Evolutionary conservation across 140 eudicot genomes (phyloP).

Genomic region (Cichorium intybus): DNA sequence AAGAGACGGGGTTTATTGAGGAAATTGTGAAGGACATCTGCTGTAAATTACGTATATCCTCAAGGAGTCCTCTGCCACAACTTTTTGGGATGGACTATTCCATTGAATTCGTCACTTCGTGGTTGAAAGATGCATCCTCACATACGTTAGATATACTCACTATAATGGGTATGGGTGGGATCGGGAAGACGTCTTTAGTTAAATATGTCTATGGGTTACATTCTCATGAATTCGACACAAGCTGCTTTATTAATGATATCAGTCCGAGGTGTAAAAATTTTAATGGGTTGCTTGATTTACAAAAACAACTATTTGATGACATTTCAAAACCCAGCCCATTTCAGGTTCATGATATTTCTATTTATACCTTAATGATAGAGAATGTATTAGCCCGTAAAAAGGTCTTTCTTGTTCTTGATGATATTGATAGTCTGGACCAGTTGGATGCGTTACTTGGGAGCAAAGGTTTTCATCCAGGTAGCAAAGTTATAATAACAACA

Average conservation of each 20-base stretch:
- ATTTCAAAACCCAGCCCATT: not conserved
- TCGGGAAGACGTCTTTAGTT: too few relatives aligned
- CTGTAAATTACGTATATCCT: too few relatives aligned
- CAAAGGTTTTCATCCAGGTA: not conserved
- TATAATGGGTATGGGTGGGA: too few relatives aligned
- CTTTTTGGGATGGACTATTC: too few relatives aligned
- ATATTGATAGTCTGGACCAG: not conserved
- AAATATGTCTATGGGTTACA: too few relatives aligned
- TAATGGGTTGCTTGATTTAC: conserved; percentile 9
- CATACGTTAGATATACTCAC: too few relatives aligned
- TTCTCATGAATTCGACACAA: not conserved
- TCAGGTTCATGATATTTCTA: not conserved
- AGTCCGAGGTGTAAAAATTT: not conserved
- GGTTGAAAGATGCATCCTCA: too few relatives aligned
- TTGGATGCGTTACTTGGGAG: not conserved
- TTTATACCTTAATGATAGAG: conserved; percentile 2
- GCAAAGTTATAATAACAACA: too few relatives aligned
- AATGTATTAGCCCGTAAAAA: too few relatives aligned
- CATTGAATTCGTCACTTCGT: too few relatives aligned
- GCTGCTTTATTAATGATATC: conserved; percentile 23
- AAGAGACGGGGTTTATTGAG: conserved; percentile 12
- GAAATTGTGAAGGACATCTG: too few relatives aligned
- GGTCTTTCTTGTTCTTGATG: conserved; percentile 28
- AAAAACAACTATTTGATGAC: conserved; percentile 14
- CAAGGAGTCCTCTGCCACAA: too few relatives aligned